Base-by-base conservation (phyloP, 179 eudicot genomes). In the Corrigiola litoralis region DNA sequence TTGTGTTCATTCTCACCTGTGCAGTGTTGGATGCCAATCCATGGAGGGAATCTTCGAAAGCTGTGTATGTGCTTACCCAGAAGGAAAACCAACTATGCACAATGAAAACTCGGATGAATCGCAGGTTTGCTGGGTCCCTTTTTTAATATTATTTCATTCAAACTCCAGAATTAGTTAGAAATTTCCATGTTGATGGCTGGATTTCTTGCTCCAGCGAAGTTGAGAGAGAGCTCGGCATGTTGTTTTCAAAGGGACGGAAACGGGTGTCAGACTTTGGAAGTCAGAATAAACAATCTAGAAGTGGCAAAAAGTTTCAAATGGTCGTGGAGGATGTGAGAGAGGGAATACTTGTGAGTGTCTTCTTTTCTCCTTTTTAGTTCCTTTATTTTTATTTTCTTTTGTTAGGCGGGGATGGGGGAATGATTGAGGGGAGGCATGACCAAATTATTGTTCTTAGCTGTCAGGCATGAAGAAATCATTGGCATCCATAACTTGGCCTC, bases 41-140 rank as follows among this genome's bases (percentile, higher is more conserved):
- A 38, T 92, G 98, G 98, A 83, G 89, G 65, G 97, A 90, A 74
- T 28, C 76, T 61, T 72, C 89, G 45, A 92, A 92, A 70, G 78
- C 95, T 41, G 97, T 92, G 31, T 92, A 90, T 74, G 95, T 92
- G 21, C 80, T 92, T 51, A 92, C 98, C 6, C 98, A 86, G 34
- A 86, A 80, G 67, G 87, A 90, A 80, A 87, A 92, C 77, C 92
- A 85, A 69, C 74, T 92, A 28, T 92, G 98, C 80, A 90, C 98
- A 49, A 92, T 92, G 98, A 92, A 86, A 81, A 92, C 97, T n/a
- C 87, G 97, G 58, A 84, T 73, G 72, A 85, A 79, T 65, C 95
- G 85, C 78, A 90, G 98, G 98, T 92, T 50, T n/a, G 68, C 58
- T 60, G 16, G 23, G 24, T 2, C 18, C 5, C 5, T 18, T 32